Conservation (phyloP, 495 filamentous ascomycete species). For the Xylaria acuta region DNA sequence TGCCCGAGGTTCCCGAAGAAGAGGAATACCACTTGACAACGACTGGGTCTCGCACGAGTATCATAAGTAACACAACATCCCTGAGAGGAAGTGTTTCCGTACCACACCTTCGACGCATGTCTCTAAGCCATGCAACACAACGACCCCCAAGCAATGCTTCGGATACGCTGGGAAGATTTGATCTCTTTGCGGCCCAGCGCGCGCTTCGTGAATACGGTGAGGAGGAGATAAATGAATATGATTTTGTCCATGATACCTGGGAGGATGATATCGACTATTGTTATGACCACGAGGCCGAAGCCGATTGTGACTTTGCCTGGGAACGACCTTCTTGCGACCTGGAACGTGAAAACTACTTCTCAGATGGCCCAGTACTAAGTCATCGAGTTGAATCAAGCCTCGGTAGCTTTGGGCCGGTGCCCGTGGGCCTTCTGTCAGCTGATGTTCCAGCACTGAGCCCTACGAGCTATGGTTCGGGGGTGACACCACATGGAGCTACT, state of each 20-base stretch:
- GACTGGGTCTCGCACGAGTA: slow-evolving; percentile 45
- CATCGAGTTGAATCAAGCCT: slow-evolving; percentile 36
- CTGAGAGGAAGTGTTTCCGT: slow-evolving; percentile 56
- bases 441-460: slow-evolving; percentile 53
- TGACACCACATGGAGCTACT: slow-evolving; percentile 45
- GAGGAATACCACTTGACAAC: slow-evolving; percentile 55
- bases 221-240: slow-evolving; percentile 51
- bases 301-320: slow-evolving; percentile 91
- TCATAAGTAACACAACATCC: slow-evolving; percentile 50
- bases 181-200: slow-evolving; percentile 44
- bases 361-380: slow-evolving; percentile 34
- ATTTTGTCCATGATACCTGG: slow-evolving; percentile 65
- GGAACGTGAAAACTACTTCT: slow-evolving; percentile 39
- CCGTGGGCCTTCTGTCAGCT: slow-evolving; percentile 48
- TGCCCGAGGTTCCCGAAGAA: slow-evolving; percentile 79
- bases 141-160: slow-evolving; percentile 53
- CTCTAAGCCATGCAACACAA: slow-evolving; percentile 38
- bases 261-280: slow-evolving; percentile 95
- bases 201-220: slow-evolving; percentile 38
- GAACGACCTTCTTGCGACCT: slow-evolving; percentile 59
- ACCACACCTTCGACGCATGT: slow-evolving; percentile 51
- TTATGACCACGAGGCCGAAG: slow-evolving; percentile 90
- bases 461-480: slow-evolving; percentile 49
- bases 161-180: slow-evolving; percentile 51
- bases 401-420: slow-evolving; percentile 35